Percentiles rank a stretch among this genome's conserved stretches.
Evolutionary conservation across 257 asterid species (phyloP).

Genomic region (Solanum tacnaense): DNA sequence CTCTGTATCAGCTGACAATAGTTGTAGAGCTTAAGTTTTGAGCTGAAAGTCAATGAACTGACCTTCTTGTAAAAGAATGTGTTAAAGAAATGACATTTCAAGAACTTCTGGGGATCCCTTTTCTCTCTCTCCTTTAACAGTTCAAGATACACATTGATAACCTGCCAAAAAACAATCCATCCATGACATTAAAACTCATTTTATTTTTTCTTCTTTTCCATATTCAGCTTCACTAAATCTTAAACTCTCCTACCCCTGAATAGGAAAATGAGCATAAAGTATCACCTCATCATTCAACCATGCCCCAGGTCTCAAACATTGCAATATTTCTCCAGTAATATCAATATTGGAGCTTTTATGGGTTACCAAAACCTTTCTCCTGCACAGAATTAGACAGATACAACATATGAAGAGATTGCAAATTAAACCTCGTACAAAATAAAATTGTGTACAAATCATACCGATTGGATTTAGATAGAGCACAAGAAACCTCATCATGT

Average conservation of each 20-base stretch:
- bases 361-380: constrained; percentile 48
- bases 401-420: neutral
- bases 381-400: constrained; percentile 8
- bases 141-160: constrained; percentile 75
- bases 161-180: constrained; percentile 38
- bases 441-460: constrained; percentile 8
- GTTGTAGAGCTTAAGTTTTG: neutral
- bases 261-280: neutral
- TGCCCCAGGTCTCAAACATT: constrained; percentile 52
- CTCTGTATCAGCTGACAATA: neutral
- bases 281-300: constrained; percentile 98
- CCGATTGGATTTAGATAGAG: constrained; percentile 39
- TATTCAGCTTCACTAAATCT: neutral
- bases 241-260: neutral
- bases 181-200: neutral
- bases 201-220: neutral
- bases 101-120: constrained; percentile 66
- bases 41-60: neutral
- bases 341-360: constrained; percentile 69
- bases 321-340: constrained; percentile 63
- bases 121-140: constrained; percentile 82
- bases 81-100: constrained; percentile 82
- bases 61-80: constrained; percentile 96
- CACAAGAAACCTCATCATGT: constrained; percentile 20
- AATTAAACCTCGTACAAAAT: neutral